Percentiles rank a stretch among this genome's conserved stretches.
Evolutionary conservation across 148 eudicot genomes (phyloP).

Genomic region (Silene conica): DNA sequence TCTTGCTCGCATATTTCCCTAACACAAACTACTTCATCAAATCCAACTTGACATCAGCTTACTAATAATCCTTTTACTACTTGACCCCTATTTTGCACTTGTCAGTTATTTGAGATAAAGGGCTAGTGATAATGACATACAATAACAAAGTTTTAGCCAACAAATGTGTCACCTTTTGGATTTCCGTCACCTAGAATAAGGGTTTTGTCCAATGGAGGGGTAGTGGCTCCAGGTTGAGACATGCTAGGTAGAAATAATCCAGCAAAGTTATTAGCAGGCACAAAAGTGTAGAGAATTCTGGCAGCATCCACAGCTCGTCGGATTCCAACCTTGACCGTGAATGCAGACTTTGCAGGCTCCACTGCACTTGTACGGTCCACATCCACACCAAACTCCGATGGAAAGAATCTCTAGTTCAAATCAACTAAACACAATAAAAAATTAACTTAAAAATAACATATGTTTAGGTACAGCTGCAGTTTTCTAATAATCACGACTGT

Average conservation of each 20-base stretch:
- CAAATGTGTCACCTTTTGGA: slow-evolving; percentile 37
- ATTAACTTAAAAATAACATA: too few relatives aligned
- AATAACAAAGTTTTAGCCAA: background rate
- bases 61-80: too few relatives aligned
- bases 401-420: slow-evolving; percentile 50
- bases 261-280: slow-evolving; percentile 45
- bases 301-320: slow-evolving; percentile 49
- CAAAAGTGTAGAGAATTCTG: slow-evolving; percentile 56
- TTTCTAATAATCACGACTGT: too few relatives aligned
- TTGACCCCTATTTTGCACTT: too few relatives aligned
- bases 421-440: too few relatives aligned
- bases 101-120: too few relatives aligned
- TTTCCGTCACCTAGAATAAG: slow-evolving; percentile 61
- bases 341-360: slow-evolving; percentile 48
- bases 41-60: too few relatives aligned
- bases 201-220: slow-evolving; percentile 64
- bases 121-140: background rate
- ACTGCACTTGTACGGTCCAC: slow-evolving; percentile 54
- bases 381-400: slow-evolving; percentile 66
- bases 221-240: slow-evolving; percentile 45
- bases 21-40: too few relatives aligned
- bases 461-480: too few relatives aligned
- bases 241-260: slow-evolving; percentile 40
- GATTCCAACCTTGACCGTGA: slow-evolving; percentile 33
- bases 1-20: background rate